Base-by-base conservation (phyloP, 2,329 filamentous ascomycete species). In the Lachnellula occidentalis region DNA sequence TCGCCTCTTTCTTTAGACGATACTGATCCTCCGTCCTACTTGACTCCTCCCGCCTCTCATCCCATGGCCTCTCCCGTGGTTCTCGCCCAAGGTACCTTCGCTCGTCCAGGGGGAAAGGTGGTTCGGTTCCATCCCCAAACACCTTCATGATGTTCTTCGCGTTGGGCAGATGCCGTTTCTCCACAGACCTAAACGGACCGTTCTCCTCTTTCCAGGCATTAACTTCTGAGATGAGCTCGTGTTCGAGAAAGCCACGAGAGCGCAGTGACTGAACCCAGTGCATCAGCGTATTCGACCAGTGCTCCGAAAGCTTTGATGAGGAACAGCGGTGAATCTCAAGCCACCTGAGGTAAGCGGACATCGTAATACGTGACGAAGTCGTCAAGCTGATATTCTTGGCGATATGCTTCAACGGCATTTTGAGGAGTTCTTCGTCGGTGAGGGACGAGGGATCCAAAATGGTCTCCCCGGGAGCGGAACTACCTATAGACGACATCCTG, bases 261-360 rank as follows among this genome's bases (percentile, higher is more conserved):
- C 53, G 48, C 14, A 67, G 51, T 5, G 59, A 60, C 48, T 62
- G 54, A 7, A 43, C 50, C 64, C 64, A 67, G 41, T 65, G 63
- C 27, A 53, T 51, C n/a, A 62, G 17, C 1, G 56, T 60, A 46
- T 64, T 64, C 7, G 48, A 49, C 64, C 66, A 67, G 14, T 60
- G 45, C 19, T 57, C 51, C 3, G 59, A 57, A 12, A 58, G 31
- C 1, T 48, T 24, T 7, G 58, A 54, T 15, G 60, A 55, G 4
- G 42, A 17, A 8, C 43, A 41, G 12, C 61, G 61, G 22, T 67
- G 64, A 2, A 61, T 48, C 34, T 66, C 61, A 9, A 67, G 57
- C 66, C 64, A 67, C 15, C 57, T 55, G 37, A 65, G 50, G 36
- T 66, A 67, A 9, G 60, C 50, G 1, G 27, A 47, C n/a, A 65